These are phyloP conservation scores for Talaromyces trachyspermus DNA, from an alignment of 495 filamentous ascomycete species.

Conservation along the genomic window DNA sequence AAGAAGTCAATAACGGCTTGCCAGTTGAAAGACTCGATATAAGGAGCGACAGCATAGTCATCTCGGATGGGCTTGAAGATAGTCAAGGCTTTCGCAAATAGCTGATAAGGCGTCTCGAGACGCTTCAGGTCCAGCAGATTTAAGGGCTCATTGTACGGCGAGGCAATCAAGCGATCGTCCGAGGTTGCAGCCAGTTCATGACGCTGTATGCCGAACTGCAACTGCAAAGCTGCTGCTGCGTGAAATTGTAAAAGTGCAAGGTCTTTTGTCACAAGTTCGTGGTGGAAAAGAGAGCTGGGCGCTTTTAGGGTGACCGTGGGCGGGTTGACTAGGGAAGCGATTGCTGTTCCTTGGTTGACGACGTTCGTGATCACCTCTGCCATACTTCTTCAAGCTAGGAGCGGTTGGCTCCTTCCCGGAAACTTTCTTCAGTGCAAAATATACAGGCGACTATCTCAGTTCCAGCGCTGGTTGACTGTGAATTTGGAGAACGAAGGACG, in stretches of 20 bases:
- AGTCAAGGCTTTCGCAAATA: constrained; percentile 66
- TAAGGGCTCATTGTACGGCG: constrained; percentile 59
- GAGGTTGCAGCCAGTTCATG: constrained; percentile 7
- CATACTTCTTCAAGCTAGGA: constrained; percentile 6
- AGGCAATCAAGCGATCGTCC: constrained; percentile 48
- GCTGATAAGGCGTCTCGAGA: constrained; percentile 53
- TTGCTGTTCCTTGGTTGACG: constrained; percentile 7
- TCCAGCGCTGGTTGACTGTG: too few species aligned
- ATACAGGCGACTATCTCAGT: background rate
- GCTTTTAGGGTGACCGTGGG: constrained; percentile 6
- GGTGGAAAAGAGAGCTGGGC: constrained; percentile 18
- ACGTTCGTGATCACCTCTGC: too few species aligned
- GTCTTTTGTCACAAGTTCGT: constrained; percentile 26
- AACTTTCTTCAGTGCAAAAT: background rate
- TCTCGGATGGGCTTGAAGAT: constrained; percentile 49
- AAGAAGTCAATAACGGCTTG: constrained; percentile 49
- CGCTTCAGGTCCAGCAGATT: constrained; percentile 66
- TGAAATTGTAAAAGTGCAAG: constrained; percentile 28
- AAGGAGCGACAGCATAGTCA: constrained; percentile 72
- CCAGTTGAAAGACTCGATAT: constrained; percentile 76
- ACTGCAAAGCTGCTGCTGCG: constrained; percentile 28
- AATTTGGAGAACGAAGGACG: background rate
- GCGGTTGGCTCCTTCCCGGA: too few species aligned
- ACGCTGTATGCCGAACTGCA: constrained; percentile 12
- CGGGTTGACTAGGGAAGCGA: background rate